A percentile compares a stretch with the other conserved stretches of the same genome.
These are phyloP conservation scores for Podila verticillata DNA, from an alignment of 192 early-diverging fungal genomes.

Conservation along the genomic window DNA sequence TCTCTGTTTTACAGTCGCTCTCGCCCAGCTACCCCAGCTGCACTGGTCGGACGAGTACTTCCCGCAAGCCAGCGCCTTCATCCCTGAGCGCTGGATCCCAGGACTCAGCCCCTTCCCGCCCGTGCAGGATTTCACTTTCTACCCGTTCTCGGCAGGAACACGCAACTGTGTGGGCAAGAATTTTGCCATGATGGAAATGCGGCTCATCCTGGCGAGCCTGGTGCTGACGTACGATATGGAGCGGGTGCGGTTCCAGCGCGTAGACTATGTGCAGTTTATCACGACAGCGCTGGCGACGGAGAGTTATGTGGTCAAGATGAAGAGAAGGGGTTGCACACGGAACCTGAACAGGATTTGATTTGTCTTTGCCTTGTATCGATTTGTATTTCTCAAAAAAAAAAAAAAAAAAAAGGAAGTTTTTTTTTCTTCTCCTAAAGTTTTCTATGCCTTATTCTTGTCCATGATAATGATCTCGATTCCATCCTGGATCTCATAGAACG, in stretches of 20 bases:
- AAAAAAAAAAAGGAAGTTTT: background rate
- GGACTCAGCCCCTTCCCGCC: constrained; percentile 18
- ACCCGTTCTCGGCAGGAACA: constrained; percentile 56
- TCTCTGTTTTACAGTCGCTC: no score
- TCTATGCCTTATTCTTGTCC: constrained; percentile 15
- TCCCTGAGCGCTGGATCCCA: constrained; percentile 62
- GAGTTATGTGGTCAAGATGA: constrained; percentile 51
- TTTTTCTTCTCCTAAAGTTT: no score
- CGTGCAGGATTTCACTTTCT: constrained; percentile 43
- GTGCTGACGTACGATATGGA: constrained; percentile 56
- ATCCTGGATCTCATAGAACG: constrained; percentile 57
- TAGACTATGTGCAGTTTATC: constrained; percentile 55
- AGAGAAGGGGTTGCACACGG: no score
- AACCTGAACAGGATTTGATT: no score
- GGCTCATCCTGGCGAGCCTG: constrained; percentile 52
- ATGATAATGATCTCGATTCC: constrained; percentile 57
- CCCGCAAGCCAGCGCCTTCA: constrained; percentile 56
- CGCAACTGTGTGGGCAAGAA: constrained; percentile 60
- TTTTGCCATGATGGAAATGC: constrained; percentile 63
- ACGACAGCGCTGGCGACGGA: constrained; percentile 48
- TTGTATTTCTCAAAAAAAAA: no score
- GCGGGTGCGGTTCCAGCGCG: constrained; percentile 42
- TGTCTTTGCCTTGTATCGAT: no score
- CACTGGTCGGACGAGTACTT: constrained; percentile 50
- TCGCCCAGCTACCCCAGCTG: constrained; percentile 18